Percentiles rank a stretch among this genome's conserved stretches.
These are phyloP conservation scores for Teratosphaeria nubilosa DNA, from an alignment of 2,329 filamentous ascomycete genomes.

Conservation along the genomic window DNA sequence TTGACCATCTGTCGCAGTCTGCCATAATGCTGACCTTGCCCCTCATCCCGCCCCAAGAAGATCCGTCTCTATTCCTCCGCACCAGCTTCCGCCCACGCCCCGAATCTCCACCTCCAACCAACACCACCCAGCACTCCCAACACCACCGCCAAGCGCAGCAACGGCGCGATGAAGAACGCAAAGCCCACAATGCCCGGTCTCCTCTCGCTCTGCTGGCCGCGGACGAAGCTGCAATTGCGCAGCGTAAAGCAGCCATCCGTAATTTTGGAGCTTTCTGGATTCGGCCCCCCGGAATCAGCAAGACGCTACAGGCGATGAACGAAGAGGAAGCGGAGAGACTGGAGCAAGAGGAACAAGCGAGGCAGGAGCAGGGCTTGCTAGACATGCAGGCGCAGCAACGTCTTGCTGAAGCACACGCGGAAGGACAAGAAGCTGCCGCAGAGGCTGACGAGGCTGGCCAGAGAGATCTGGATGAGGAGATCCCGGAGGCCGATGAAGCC, in stretches of 20 bases:
- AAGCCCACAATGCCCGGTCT: conserved; percentile 36
- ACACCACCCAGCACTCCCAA: conserved; percentile 5
- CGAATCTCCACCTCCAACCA: conserved; percentile 15
- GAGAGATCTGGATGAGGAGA: conserved; percentile 48
- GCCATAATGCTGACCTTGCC: conserved; percentile 24
- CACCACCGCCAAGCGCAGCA: conserved; percentile 19
- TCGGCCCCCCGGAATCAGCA: conserved; percentile 73
- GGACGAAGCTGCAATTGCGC: conserved; percentile 68
- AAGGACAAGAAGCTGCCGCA: conserved; percentile 27
- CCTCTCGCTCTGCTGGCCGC: conserved; percentile 58
- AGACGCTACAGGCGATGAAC: conserved; percentile 80
- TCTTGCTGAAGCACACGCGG: conserved; percentile 41
- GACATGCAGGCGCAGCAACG: conserved; percentile 58
- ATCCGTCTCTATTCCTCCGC: conserved; percentile 17
- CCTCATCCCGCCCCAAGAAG: conserved; percentile 21
- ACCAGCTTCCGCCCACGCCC: conserved; percentile 17
- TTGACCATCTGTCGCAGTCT: not conserved
- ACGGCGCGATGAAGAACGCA: conserved; percentile 23
- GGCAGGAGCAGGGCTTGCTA: conserved; percentile 59
- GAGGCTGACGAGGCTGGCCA: conserved; percentile 31
- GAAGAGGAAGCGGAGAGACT: conserved; percentile 84
- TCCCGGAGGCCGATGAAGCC: conserved; percentile 53
- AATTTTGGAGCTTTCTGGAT: conserved; percentile 88
- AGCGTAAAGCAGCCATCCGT: conserved; percentile 69
- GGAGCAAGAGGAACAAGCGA: conserved; percentile 67